Conservation (phyloP, 139 green algal species). For the Auxenochlorella protothecoides region DNA sequence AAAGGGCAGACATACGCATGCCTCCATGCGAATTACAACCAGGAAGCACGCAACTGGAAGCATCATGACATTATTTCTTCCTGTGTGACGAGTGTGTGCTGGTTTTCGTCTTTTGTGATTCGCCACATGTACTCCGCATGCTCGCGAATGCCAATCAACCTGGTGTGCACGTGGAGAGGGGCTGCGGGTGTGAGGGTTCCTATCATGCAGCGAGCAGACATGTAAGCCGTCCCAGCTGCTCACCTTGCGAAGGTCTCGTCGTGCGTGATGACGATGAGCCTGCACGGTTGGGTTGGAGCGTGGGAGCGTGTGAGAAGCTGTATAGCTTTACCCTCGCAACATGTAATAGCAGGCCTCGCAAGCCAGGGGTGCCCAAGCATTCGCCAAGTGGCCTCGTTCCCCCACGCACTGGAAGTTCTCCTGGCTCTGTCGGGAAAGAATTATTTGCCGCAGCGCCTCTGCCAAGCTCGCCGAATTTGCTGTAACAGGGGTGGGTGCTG, state of each 20-base stretch:
- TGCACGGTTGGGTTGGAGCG: too few relatives aligned
- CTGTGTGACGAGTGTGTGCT: constrained; percentile 53
- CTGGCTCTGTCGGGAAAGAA: constrained; percentile 56
- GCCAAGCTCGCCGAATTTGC: constrained; percentile 66
- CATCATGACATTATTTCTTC: constrained; percentile 24
- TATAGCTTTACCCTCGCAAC: too few relatives aligned
- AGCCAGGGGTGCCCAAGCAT: too few relatives aligned
- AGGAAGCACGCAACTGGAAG: too few relatives aligned
- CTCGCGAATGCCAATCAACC: constrained; percentile 55
- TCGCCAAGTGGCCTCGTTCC: not conserved
- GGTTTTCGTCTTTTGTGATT: constrained; percentile 75
- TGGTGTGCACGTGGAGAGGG: too few relatives aligned
- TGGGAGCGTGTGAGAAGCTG: too few relatives aligned
- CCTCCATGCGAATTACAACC: too few relatives aligned
- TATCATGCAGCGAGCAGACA: too few relatives aligned
- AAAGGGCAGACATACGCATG: too few relatives aligned
- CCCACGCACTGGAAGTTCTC: constrained; percentile 96
- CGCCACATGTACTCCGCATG: constrained; percentile 69
- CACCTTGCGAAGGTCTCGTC: constrained; percentile 78
- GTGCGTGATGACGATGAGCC: constrained; percentile 85
- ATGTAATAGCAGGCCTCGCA: too few relatives aligned
- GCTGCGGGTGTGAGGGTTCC: not conserved
- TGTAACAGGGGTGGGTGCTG: not conserved
- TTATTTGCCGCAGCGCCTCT: constrained; percentile 63
- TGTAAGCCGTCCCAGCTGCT: not conserved